Base-by-base conservation (phyloP, 805 yeast species). In the Myxozyma udenii region DNA sequence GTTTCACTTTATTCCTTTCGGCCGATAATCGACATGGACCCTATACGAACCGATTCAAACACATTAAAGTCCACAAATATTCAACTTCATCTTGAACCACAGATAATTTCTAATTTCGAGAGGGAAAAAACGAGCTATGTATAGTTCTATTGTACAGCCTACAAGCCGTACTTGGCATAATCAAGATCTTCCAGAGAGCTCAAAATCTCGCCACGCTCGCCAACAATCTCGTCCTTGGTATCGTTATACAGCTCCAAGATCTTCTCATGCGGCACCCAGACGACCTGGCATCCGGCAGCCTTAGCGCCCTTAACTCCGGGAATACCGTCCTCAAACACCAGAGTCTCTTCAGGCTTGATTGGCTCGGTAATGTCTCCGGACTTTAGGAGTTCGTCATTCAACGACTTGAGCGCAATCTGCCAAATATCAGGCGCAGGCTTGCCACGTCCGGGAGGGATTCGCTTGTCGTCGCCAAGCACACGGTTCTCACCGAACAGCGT, bases 381-480 rank as follows among this genome's bases (percentile, higher is more conserved):
- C 9, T 19, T 44, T 11, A 65, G 61, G 45, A 82, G 75, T 40
- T 78, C 78, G 21, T 64, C 62, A 66, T 93, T 93, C 48, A 93
- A 62, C 12, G 83, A 76, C 18, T 74, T 78, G 54, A 93, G 75
- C 40, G 97, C 95, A 2, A 82, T 75, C 57, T 79, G 79, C 95
- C 95, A 93, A 57, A 93, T 89, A 66, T 90, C 95, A 1, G 98
- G 98, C 53, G 75, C 74, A 12, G 99, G 99, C 67, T 93, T 93
- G 4, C 98, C 98, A 57, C 83, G 77, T 2, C 96, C 98, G 14
- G 72, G 74, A 1, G 91, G 86, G 51, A 93, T 80, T 40, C 95
- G 77, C 32, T 79, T 72, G 64, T 93, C 93, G 71, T 93, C 98
- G 4, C 98, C 98, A 1, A 91, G 84, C 32, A 91, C 85, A 19